Conservation (phyloP, 306 rosid species). For the Sesbania bispinosa region DNA sequence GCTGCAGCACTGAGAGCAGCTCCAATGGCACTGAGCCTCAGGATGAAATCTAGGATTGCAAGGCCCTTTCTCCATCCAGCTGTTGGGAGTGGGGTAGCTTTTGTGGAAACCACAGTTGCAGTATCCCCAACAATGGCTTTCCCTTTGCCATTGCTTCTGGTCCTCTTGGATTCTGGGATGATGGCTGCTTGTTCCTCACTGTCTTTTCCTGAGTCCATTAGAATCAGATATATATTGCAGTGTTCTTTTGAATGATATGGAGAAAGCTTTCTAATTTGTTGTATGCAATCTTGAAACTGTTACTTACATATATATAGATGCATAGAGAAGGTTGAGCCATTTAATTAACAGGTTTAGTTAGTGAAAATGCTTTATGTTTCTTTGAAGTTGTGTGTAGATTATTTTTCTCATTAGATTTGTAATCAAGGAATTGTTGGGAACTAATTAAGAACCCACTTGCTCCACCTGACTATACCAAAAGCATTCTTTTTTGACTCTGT, state of each 20-base stretch:
- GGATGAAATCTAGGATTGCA: constrained; percentile 45
- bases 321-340: neutral
- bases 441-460: constrained; percentile 34
- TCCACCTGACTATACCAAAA: constrained; percentile 42
- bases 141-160: constrained; percentile 43
- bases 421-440: constrained; percentile 38
- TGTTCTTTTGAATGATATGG: constrained; percentile 8
- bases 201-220: constrained; percentile 38
- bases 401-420: neutral
- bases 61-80: constrained; percentile 45
- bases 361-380: neutral
- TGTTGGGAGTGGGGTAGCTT: constrained; percentile 27
- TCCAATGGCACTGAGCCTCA: constrained; percentile 46
- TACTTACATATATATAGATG: constrained; percentile 18
- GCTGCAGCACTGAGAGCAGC: constrained; percentile 48
- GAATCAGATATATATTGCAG: neutral
- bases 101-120: constrained; percentile 26
- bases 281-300: neutral
- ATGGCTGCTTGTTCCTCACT: constrained; percentile 21
- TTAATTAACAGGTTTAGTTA: constrained; percentile 26
- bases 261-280: neutral
- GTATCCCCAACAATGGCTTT: constrained; percentile 26
- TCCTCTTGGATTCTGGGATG: constrained; percentile 34
- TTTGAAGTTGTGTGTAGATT: neutral
- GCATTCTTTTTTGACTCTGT: constrained; percentile 10